phyloP scores from a whole-genome alignment of 495 filamentous ascomycete genomes.

The Neurospora sp. region DNA sequence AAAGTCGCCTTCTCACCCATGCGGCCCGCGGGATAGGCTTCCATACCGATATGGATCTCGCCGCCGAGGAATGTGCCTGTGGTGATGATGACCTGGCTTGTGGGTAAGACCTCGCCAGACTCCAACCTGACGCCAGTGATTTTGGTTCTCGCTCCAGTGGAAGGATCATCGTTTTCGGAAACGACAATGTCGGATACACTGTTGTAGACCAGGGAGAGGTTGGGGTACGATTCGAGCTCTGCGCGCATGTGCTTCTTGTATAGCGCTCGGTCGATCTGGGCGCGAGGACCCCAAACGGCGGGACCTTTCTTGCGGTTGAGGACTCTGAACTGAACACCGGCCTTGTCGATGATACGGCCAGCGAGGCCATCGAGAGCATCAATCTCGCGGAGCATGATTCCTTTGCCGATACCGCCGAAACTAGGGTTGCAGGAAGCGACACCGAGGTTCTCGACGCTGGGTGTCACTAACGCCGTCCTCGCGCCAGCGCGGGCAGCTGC shows the following conservation, averaged over 20 bases:
- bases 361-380: constrained; percentile 91
- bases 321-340: constrained; percentile 82
- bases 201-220: constrained; percentile 69
- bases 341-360: constrained; percentile 84
- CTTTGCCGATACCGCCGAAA: constrained; percentile 98
- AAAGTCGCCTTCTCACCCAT: constrained; percentile 94
- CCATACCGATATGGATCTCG: constrained; percentile 91
- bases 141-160: constrained; percentile 50
- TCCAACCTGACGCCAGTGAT: constrained; percentile 84
- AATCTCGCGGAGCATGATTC: constrained; percentile 89
- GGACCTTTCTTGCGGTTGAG: constrained; percentile 85
- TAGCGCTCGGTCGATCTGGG: constrained; percentile 87
- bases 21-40: constrained; percentile 73
- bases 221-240: constrained; percentile 67
- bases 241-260: constrained; percentile 89
- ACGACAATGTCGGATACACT: constrained; percentile 89
- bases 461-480: constrained; percentile 81
- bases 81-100: constrained; percentile 81
- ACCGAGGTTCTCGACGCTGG: constrained; percentile 77
- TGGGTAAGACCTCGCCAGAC: constrained; percentile 73
- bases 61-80: constrained; percentile 94
- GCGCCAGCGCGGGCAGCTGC: constrained; percentile 86
- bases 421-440: constrained; percentile 97
- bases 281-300: constrained; percentile 92
- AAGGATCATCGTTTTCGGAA: constrained; percentile 40